Evolutionary conservation across 176 grass and related monocot genomes (phyloP).

Genomic region (Avena atlantica): DNA sequence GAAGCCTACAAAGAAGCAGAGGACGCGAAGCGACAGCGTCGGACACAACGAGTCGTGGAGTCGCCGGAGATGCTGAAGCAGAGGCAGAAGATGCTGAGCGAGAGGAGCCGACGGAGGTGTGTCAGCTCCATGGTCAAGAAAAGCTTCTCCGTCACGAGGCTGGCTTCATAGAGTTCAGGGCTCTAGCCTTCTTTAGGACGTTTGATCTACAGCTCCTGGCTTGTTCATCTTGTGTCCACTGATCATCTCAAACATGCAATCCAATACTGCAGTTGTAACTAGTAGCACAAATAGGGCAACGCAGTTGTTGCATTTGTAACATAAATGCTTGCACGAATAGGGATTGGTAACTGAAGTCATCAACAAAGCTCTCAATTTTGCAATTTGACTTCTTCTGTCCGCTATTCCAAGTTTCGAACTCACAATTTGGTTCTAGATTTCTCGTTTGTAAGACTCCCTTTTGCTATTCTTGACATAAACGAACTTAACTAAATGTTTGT

Average conservation of each 20-base stretch:
- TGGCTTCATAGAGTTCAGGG: neutral
- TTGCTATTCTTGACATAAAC: neutral
- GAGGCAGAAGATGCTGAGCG: neutral
- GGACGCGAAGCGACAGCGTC: neutral
- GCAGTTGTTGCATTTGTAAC: neutral
- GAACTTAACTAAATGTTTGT: neutral
- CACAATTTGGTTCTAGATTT: too few species aligned
- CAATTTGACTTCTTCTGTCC: neutral
- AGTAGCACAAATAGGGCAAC: too few species aligned
- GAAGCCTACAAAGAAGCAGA: neutral
- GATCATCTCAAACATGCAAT: too few species aligned
- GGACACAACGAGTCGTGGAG: neutral
- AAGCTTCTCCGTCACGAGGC: neutral
- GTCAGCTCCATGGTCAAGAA: neutral
- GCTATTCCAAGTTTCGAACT: neutral
- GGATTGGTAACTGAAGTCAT: neutral
- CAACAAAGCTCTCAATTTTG: neutral
- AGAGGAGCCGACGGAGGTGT: neutral
- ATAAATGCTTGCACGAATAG: neutral
- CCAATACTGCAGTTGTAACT: too few species aligned
- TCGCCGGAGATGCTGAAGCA: neutral
- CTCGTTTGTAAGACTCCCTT: too few species aligned
- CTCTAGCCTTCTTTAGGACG: neutral
- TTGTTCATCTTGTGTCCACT: too few species aligned
- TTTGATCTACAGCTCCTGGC: too few species aligned